Evolutionary conservation across 441 rosid genomes (phyloP), one percentile per base, ranked within the genome.

Genomic region (Macaranga tanarius): DNA sequence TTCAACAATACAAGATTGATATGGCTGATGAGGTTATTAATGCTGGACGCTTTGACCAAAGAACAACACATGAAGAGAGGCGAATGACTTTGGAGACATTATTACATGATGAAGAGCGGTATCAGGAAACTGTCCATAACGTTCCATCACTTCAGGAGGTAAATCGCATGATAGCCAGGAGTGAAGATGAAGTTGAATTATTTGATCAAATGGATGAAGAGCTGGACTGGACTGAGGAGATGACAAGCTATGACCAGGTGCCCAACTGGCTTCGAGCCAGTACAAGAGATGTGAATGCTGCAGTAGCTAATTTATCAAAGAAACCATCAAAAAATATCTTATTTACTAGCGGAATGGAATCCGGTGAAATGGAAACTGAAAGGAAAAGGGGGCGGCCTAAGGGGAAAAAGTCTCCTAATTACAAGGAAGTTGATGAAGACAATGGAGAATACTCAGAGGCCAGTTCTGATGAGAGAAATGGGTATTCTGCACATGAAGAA

Each of bases 1-100:
- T 96, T 83, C 99, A 96, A 68, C 99, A 96, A 84, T 96, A 96
- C 79, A 96, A 96, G 85, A 96, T 96, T 79, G 99, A 96, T 84
- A 96, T 96, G 99, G 99, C 99, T 81, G 99, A 96, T 84, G 99
- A 96, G 86, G 99, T 96, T 70, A 96, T 93, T 77, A 96, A 96
- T 88, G 99, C 98, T 84, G 99, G 99, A 67, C 97, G 99, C 73
- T 96, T 96, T 87, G 99, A 96, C 84, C 99, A 96, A 83, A 93
- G 98, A 83, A 96, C 99, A 65, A 96, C 99, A 34, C 99, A 96
- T 73, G 99, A 96, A 89, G 99, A 96, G 84, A 88, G 99, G 44
- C 97, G 99, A 17, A 75, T 91, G 90, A 96, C 98, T 71, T 86
- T 96, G 79, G 99, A 96, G 86, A 91, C 99, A 76, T 81, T 96